Base-by-base conservation (phyloP, 2,329 filamentous ascomycete species). In the Canariomyces notabilis region DNA sequence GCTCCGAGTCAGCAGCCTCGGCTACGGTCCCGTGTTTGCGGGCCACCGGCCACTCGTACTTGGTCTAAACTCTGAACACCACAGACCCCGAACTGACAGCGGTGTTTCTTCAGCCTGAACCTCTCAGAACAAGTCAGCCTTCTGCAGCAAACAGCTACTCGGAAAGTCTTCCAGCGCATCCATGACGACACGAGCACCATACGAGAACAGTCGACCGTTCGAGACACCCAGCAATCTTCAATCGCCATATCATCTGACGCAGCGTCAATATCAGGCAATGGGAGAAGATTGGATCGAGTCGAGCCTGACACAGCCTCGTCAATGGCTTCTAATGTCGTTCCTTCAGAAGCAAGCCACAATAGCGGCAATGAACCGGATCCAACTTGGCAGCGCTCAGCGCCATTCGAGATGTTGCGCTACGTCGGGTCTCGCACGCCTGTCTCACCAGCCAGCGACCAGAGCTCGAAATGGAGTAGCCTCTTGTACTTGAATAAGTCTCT, bases 351-450 rank as follows among this genome's bases (percentile, higher is more conserved):
- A n/a, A n/a, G n/a, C n/a, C n/a, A n/a, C n/a, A n/a, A n/a, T n/a
- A n/a, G n/a, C n/a, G n/a, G n/a, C n/a, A n/a, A n/a, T n/a, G n/a
- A 18, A 16, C 40, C 20, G 7, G 40, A 22, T 22, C 29, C 29
- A 12, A 35, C 40, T 20, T 42, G 40, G 40, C 40, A 42, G 35
- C 29, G 40, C 15, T 31, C 40, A 16, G 35, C 21, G 40, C 33
- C 33, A 15, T 36, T 36, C 33, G 33, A 36, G 33, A 36, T 42
- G 26, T 18, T 35, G 6, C 29, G 26, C 12, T 35, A 42, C 40
- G 21, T 26, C 23, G 15, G 26, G 4, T 2, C 29, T 22, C 21
- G 26, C 8, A 6, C 29, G 20, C 40, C 40, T 21, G 35, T 22
- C 15, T 42, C 31, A 15, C 40, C 40, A 5, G 19, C 18, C 29